A percentile compares a stretch with the other conserved stretches of the same genome.
These are phyloP conservation scores for Phaeotremella skinneri DNA, from an alignment of 768 basidiomycete genomes.

Conservation along the genomic window DNA sequence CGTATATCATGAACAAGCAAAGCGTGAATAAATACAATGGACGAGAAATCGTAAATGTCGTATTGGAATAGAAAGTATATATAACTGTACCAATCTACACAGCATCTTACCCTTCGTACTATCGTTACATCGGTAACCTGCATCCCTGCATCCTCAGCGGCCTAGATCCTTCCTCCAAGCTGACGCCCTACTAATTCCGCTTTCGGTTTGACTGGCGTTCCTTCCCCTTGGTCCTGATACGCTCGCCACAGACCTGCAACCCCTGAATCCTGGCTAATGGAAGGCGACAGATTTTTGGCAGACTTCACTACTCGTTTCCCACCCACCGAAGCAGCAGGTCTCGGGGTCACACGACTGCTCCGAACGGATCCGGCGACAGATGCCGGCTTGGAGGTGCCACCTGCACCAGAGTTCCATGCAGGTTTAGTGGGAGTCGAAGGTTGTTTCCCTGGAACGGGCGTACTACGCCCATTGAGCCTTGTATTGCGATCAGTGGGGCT, in stretches of 20 bases:
- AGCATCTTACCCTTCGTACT: no score
- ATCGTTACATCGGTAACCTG: no score
- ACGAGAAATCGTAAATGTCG: no score
- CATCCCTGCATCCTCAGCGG: not conserved
- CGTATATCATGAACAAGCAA: no score
- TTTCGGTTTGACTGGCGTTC: conserved; percentile 6
- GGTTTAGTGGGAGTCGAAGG: not conserved
- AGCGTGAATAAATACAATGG: no score
- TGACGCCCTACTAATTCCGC: not conserved
- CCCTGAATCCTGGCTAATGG: conserved; percentile 6
- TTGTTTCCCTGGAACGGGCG: not conserved
- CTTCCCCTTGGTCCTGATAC: conserved; percentile 8
- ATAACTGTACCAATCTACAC: no score
- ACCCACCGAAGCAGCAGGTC: no score
- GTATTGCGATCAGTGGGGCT: conserved; percentile 12
- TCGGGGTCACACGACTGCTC: not conserved
- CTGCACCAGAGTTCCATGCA: conserved; percentile 1
- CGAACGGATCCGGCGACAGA: not conserved
- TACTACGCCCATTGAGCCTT: not conserved
- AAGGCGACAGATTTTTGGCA: not conserved
- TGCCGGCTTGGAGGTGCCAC: not conserved
- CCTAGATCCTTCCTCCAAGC: conserved; percentile 7
- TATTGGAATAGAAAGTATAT: no score
- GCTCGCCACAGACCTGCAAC: conserved; percentile 14
- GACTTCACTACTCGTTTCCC: not conserved